A percentile compares a stretch with the other conserved stretches of the same genome.
Conservation (phyloP, 805 yeast species). For the Yarrowia osloensis region DNA sequence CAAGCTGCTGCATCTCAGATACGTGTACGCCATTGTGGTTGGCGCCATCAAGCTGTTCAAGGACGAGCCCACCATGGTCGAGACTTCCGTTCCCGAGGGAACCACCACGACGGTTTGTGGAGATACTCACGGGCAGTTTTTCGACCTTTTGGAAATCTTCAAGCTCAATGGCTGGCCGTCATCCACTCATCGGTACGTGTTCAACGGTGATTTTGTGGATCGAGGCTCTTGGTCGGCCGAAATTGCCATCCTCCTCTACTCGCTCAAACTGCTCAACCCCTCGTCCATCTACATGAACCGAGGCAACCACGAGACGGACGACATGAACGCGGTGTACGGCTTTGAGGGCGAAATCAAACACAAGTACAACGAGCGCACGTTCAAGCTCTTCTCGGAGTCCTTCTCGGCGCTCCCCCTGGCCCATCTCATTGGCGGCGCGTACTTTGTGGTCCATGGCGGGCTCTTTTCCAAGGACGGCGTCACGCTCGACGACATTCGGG, state of each 20-base stretch:
- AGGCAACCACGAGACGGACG: slow-evolving; percentile 96
- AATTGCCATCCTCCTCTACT: slow-evolving; percentile 78
- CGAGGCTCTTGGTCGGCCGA: slow-evolving; percentile 99
- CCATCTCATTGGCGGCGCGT: slow-evolving; percentile 72
- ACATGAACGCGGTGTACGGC: slow-evolving; percentile 95
- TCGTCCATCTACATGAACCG: slow-evolving; percentile 71
- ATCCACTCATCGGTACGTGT: slow-evolving; percentile 69
- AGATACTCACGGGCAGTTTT: slow-evolving; percentile 97
- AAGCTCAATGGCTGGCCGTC: slow-evolving; percentile 69
- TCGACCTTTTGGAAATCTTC: slow-evolving; percentile 82
- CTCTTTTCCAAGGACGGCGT: slow-evolving; percentile 76
- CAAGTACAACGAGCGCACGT: slow-evolving; percentile 79
- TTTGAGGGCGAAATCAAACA: slow-evolving; percentile 93
- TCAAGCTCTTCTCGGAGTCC: slow-evolving; percentile 80
- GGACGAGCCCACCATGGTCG: slow-evolving; percentile 74
- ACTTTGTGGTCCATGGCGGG: slow-evolving; percentile 95
- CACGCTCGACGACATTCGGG: slow-evolving; percentile 71
- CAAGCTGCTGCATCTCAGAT: slow-evolving; percentile 72
- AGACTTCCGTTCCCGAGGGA: slow-evolving; percentile 49
- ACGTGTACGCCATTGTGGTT: slow-evolving; percentile 77
- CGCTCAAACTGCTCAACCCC: slow-evolving; percentile 78
- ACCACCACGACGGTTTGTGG: slow-evolving; percentile 83
- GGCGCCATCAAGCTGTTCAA: slow-evolving; percentile 66
- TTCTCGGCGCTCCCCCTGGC: slow-evolving; percentile 87
- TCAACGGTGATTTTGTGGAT: slow-evolving; percentile 97